Percentiles rank a stretch among this genome's conserved stretches.
Conservation (phyloP, 768 basidiomycete genomes). For the Tulasnella sp. region DNA sequence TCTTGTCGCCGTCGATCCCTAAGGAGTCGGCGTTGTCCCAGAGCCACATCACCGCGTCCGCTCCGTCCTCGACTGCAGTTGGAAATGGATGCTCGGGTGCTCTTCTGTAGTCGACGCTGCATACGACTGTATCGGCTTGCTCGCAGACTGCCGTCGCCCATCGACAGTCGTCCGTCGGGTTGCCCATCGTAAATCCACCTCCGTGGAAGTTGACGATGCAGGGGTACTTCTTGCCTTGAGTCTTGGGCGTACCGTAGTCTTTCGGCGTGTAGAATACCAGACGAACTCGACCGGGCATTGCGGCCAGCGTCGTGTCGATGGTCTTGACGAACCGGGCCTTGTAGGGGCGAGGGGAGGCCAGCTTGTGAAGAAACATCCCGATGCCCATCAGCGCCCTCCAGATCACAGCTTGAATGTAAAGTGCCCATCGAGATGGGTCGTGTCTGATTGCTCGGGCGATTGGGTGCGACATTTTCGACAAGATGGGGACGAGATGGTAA, state of each 20-base stretch:
- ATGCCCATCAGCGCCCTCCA: constrained; percentile 13
- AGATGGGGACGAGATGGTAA: not conserved
- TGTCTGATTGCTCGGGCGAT: not conserved
- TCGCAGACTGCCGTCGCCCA: constrained; percentile 14
- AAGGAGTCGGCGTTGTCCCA: constrained; percentile 12
- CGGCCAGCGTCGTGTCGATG: constrained; percentile 4
- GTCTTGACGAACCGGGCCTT: not conserved
- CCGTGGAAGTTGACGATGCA: constrained; percentile 14
- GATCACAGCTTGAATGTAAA: constrained; percentile 1
- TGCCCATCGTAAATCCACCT: not conserved
- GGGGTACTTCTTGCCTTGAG: not conserved
- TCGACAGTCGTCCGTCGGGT: constrained; percentile 17
- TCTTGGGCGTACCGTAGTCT: not conserved
- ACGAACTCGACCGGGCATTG: not conserved
- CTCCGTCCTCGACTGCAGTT: constrained; percentile 20
- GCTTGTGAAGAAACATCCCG: constrained; percentile 12
- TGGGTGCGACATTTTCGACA: not conserved
- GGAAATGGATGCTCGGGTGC: constrained; percentile 21
- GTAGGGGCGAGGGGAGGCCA: not conserved
- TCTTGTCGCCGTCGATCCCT: constrained; percentile 16
- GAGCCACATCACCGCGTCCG: constrained; percentile 18
- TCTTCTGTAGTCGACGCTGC: constrained; percentile 20
- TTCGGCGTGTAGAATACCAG: constrained; percentile 13
- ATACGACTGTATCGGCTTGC: constrained; percentile 14
- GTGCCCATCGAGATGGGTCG: not conserved